Base-by-base conservation (phyloP, 352 stramenopile species). In the Pythium rhizo-oryzae region DNA sequence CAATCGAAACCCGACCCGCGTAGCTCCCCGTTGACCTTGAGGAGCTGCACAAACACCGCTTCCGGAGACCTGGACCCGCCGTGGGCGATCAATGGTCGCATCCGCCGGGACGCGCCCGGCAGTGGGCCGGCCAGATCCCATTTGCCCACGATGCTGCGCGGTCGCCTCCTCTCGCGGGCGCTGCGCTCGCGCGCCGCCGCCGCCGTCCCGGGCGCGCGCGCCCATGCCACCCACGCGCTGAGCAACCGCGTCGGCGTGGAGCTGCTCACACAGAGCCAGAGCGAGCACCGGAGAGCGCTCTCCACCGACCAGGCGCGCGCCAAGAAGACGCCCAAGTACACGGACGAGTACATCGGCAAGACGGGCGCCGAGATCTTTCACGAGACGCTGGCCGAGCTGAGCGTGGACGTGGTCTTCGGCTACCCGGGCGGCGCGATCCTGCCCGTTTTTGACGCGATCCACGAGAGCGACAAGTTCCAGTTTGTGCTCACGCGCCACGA, bases 311-410 rank as follows among this genome's bases (percentile, higher is more conserved):
- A 74, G 53, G 62, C 49, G 2, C 41, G 37, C 4, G 51, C 62
- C 35, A 75, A 71, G 57, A 64, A 65, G 57, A 68, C 62, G 43
- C 69, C 69, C 37, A 75, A 68, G 59, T 71, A 71, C 69, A 94
- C 85, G n/a, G 87, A 96, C 74, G 80, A 94, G 74, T 97, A 89
- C 75, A 86, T 97, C 49, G 92, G 91, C 68, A 93, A 98, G 69
- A 97, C 90, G 8, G 95, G 92, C 67, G 95, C 93, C 39, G 87
- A 97, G 71, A 97, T 98, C 70, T 97, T 98, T 71, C 97, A 98
- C 80, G 85, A 94, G 73, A 98, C 95, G 69, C 84, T 98, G 28
- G 77, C 89, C 0, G 91, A 98, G 64, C 80, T 98, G 69, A 91
- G 80, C 49, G 92, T 98, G 4, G 79, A 97, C 56, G 90, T 91